Conservation (phyloP, 768 basidiomycete species). For the Auricularia heimuer region DNA sequence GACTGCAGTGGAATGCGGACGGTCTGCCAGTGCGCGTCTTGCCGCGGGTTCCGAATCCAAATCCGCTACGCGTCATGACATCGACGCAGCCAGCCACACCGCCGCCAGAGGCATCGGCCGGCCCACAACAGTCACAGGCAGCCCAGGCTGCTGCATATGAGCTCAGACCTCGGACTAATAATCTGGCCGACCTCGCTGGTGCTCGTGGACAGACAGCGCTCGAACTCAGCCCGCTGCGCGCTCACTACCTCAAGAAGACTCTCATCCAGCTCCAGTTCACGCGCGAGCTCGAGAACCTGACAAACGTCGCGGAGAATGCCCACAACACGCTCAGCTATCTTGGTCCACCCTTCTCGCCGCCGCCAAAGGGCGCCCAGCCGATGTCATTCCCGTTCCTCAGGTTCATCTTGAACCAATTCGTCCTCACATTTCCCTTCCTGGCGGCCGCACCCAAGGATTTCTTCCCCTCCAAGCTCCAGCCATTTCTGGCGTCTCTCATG, state of each 20-base stretch:
- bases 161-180: neutral
- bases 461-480: constrained; percentile 91
- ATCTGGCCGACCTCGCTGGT: neutral
- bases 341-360: constrained; percentile 76
- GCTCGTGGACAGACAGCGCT: neutral
- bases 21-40: neutral
- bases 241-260: constrained; percentile 97
- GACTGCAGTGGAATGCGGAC: neutral
- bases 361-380: constrained; percentile 43
- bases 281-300: constrained; percentile 64
- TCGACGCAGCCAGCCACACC: neutral
- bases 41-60: neutral
- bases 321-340: constrained; percentile 71
- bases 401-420: constrained; percentile 85
- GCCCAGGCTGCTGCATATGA: neutral
- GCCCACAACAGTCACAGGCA: neutral
- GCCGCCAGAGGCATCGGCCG: neutral
- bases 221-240: constrained; percentile 74
- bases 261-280: constrained; percentile 80
- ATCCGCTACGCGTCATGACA: neutral
- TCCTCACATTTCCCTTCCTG: constrained; percentile 94
- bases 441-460: constrained; percentile 81
- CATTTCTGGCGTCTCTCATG: constrained; percentile 77
- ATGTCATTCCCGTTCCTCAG: constrained; percentile 81
- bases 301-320: constrained; percentile 32